A percentile compares a stretch with the other conserved stretches of the same genome.
phyloP scores from a whole-genome alignment of 345 rosid genomes.

The Citrus sinensis region DNA sequence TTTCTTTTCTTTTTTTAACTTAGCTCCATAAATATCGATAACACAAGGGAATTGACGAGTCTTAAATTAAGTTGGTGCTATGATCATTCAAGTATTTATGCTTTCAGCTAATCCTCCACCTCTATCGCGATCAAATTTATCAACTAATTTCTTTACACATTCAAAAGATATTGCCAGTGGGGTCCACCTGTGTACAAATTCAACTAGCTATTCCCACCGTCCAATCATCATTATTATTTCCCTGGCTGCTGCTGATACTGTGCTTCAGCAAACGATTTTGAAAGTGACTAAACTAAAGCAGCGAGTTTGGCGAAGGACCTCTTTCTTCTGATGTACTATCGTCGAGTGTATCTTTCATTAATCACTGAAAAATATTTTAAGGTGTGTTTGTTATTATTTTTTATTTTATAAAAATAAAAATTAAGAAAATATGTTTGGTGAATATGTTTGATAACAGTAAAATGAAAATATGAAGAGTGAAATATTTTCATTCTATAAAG shows the following conservation, averaged over 20 bases:
- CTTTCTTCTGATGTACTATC: too few relatives aligned
- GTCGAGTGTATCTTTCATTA: too few relatives aligned
- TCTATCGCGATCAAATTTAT: not conserved
- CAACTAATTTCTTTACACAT: not conserved
- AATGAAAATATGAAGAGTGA: too few relatives aligned
- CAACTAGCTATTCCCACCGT: not conserved
- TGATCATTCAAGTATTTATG: not conserved
- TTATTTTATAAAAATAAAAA: too few relatives aligned
- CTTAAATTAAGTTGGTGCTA: not conserved
- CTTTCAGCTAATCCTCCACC: not conserved
- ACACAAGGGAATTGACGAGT: not conserved
- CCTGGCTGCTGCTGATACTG: too few relatives aligned
- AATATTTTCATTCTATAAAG: too few relatives aligned
- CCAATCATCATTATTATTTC: too few relatives aligned
- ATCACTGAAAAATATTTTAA: too few relatives aligned
- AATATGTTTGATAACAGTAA: too few relatives aligned
- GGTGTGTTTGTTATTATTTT: too few relatives aligned
- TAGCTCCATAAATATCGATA: not conserved
- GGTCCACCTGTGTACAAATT: not conserved
- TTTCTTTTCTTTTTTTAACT: not conserved
- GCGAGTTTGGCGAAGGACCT: too few relatives aligned
- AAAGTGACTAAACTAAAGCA: not conserved
- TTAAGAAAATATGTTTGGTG: too few relatives aligned
- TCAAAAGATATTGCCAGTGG: not conserved
- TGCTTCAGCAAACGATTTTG: not conserved